These are phyloP conservation scores for Erigeron philadelphicus DNA, from an alignment of 140 eudicot genomes.

Conservation along the genomic window DNA sequence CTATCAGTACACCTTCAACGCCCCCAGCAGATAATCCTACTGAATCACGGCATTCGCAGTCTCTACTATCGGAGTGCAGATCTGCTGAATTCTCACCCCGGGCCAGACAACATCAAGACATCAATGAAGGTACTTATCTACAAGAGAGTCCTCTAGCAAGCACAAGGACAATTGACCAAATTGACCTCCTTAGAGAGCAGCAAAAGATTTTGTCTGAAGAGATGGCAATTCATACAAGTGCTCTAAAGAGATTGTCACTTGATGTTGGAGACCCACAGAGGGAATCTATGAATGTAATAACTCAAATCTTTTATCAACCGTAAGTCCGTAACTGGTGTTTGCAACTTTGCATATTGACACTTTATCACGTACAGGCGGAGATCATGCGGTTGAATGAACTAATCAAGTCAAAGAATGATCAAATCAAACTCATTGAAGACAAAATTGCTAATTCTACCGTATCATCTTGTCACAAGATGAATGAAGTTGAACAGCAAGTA, in stretches of 20 bases:
- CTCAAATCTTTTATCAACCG: conserved; percentile 9
- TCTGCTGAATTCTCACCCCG: conserved; percentile 55
- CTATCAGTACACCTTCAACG: conserved; percentile 83
- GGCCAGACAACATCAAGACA: conserved; percentile 48
- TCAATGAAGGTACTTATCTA: conserved; percentile 52
- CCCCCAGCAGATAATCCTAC: conserved; percentile 69
- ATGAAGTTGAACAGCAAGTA: conserved; percentile 55
- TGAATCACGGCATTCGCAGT: conserved; percentile 70
- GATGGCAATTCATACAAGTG: conserved; percentile 80
- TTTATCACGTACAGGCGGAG: conserved; percentile 49
- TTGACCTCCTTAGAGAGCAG: conserved; percentile 88
- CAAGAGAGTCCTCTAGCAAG: conserved; percentile 82
- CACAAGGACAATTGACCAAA: conserved; percentile 66
- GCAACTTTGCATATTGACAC: conserved; percentile 12
- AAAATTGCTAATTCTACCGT: conserved; percentile 42
- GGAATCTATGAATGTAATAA: conserved; percentile 52
- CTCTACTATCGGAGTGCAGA: conserved; percentile 55
- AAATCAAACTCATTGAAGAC: conserved; percentile 60
- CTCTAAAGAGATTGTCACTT: conserved; percentile 70
- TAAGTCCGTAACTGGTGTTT: conserved; percentile 14
- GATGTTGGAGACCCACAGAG: conserved; percentile 53
- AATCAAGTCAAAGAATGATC: conserved; percentile 52
- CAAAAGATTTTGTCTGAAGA: conserved; percentile 89
- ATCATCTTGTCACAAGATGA: conserved; percentile 46
- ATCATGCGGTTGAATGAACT: conserved; percentile 66